Percentiles rank a stretch among this genome's conserved stretches.
phyloP scores from a whole-genome alignment of 106 monocot genomes.

The Posidonia australis region DNA sequence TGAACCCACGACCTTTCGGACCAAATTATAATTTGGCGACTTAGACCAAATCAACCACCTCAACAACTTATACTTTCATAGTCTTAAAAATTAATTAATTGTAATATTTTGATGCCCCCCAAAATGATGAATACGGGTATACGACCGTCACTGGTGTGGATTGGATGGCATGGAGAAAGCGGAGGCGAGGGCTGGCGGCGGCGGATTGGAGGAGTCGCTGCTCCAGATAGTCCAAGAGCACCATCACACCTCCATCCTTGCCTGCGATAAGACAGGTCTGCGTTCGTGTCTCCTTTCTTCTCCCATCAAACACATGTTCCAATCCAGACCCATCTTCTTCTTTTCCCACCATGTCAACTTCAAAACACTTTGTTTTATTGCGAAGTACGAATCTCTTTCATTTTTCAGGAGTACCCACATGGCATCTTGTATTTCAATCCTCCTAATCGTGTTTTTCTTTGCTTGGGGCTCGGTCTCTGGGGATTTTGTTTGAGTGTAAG shows the following conservation, averaged over 20 bases:
- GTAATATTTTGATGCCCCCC: no score
- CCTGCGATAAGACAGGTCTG: conserved; percentile 34
- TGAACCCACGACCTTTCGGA: conserved; percentile 61
- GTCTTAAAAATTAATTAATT: no score
- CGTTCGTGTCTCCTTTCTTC: not conserved
- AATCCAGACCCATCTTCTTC: not conserved
- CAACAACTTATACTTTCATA: conserved; percentile 7
- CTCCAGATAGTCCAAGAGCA: conserved; percentile 58
- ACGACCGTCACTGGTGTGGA: not conserved
- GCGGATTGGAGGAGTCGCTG: conserved; percentile 38
- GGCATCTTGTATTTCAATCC: no score
- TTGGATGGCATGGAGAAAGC: conserved; percentile 20
- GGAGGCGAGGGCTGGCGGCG: conserved; percentile 13
- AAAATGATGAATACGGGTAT: not conserved
- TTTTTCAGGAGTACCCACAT: no score
- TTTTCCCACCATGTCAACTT: not conserved
- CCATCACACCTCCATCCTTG: conserved; percentile 24
- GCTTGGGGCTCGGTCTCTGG: no score
- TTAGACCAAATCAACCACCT: conserved; percentile 55
- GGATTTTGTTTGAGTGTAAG: no score
- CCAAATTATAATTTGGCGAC: conserved; percentile 53
- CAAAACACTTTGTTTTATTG: not conserved
- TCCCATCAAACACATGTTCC: no score
- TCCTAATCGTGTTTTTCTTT: no score
- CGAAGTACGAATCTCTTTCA: no score